A percentile compares a stretch with the other conserved stretches of the same genome.
These are phyloP conservation scores for Gossypium bickii DNA, from an alignment of 345 rosid genomes.

Conservation along the genomic window DNA sequence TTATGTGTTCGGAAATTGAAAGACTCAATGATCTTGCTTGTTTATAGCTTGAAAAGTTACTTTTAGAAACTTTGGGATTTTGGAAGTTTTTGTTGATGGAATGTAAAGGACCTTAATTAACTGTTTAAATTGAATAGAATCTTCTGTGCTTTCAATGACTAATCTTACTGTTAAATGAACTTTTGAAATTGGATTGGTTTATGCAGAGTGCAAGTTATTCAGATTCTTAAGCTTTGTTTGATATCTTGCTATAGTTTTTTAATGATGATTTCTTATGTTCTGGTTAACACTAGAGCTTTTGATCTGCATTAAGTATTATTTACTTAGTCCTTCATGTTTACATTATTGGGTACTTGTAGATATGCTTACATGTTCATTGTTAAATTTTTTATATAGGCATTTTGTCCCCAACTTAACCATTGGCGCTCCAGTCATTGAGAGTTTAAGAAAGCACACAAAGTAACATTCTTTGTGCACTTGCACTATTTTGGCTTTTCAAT, in stretches of 20 bases:
- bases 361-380: not conserved
- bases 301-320: not conserved
- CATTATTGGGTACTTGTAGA: not conserved
- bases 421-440: slow-evolving; percentile 92
- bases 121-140: not conserved
- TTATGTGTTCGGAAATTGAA: not conserved
- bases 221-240: not conserved
- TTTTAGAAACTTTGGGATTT: not conserved
- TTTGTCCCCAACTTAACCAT: slow-evolving; percentile 86
- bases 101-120: not conserved
- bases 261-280: not conserved
- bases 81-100: too few species aligned
- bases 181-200: not conserved
- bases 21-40: not conserved
- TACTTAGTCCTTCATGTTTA: not conserved
- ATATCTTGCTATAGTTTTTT: not conserved
- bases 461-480: slow-evolving; percentile 20
- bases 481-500: not conserved
- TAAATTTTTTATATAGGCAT: slow-evolving; percentile 44
- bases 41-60: not conserved
- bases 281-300: too few species aligned
- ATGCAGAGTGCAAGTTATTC: not conserved
- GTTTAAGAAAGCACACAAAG: slow-evolving; percentile 89
- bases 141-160: not conserved
- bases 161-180: not conserved